phyloP scores from a whole-genome alignment of 495 filamentous ascomycete genomes.

The Cudoniella acicularis region DNA sequence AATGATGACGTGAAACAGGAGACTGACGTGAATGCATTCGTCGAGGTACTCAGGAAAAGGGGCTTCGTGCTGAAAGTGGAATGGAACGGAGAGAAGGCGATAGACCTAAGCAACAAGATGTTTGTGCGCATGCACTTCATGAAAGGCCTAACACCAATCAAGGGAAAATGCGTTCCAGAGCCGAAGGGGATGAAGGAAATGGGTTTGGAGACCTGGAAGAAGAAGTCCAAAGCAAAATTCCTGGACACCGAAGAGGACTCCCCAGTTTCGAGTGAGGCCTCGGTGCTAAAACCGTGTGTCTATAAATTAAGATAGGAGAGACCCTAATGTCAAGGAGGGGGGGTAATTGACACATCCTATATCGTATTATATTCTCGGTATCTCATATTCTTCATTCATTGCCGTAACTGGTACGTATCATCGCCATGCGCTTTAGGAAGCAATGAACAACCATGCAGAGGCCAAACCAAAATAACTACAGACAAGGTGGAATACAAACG shows the following conservation, averaged over 20 bases:
- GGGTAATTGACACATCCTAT: neutral
- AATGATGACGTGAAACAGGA: constrained; percentile 51
- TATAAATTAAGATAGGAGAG: constrained; percentile 74
- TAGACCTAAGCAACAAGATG: constrained; percentile 92
- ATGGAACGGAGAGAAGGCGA: constrained; percentile 36
- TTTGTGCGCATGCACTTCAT: constrained; percentile 95
- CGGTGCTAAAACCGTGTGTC: constrained; percentile 90
- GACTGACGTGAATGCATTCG: constrained; percentile 84
- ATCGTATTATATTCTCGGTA: too few relatives aligned
- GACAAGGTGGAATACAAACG: constrained; percentile 1
- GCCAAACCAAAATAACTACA: neutral
- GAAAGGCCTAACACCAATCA: constrained; percentile 64
- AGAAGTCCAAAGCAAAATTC: constrained; percentile 53
- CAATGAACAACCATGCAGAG: constrained; percentile 7
- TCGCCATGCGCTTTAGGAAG: neutral
- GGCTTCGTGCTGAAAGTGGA: constrained; percentile 70
- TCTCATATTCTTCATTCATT: too few relatives aligned
- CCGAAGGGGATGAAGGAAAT: constrained; percentile 31
- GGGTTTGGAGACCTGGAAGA: constrained; percentile 26
- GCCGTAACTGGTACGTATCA: neutral
- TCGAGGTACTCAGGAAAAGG: constrained; percentile 62
- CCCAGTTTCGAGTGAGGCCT: constrained; percentile 53
- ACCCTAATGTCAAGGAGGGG: neutral
- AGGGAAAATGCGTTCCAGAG: constrained; percentile 56
- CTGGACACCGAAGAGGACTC: constrained; percentile 52